phyloP scores from a whole-genome alignment of 2,329 filamentous ascomycete genomes.

The Talaromyces sp. region DNA sequence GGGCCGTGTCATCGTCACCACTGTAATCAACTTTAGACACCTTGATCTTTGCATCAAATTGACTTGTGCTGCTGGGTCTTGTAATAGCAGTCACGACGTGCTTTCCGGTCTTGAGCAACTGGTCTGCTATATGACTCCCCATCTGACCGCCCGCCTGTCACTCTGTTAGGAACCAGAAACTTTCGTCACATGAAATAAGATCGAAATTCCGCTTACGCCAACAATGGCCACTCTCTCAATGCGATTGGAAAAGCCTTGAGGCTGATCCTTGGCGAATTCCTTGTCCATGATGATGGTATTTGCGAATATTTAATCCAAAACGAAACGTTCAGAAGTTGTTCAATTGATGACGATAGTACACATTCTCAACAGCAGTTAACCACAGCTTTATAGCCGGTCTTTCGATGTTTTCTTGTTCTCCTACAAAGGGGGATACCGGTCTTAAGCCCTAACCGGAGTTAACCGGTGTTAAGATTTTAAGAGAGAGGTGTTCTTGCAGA shows the following conservation, averaged over 20 bases:
- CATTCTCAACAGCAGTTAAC: too few species aligned
- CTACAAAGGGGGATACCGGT: too few species aligned
- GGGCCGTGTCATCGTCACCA: constrained; percentile 27
- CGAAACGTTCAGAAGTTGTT: too few species aligned
- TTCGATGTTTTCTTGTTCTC: too few species aligned
- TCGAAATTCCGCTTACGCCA: not conserved
- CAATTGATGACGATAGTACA: too few species aligned
- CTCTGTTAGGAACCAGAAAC: not conserved
- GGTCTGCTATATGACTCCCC: not conserved
- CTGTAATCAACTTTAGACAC: constrained; percentile 13
- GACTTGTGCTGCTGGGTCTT: not conserved
- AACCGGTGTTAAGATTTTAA: too few species aligned
- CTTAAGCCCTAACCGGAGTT: too few species aligned
- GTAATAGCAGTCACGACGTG: constrained; percentile 3
- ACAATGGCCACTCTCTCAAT: constrained; percentile 2
- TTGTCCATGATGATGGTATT: not conserved
- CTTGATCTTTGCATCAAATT: not conserved
- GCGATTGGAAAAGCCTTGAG: not conserved
- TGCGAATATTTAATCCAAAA: too few species aligned
- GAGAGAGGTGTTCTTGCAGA: too few species aligned
- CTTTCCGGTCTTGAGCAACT: constrained; percentile 2
- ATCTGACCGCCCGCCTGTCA: constrained; percentile 2
- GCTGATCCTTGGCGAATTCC: constrained; percentile 1
- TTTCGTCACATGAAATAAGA: not conserved
- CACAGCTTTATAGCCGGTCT: too few species aligned